These are phyloP conservation scores for Cutaneotrichosporon sp. DNA, from an alignment of 1,284 basidiomycete species.

Conservation along the genomic window DNA sequence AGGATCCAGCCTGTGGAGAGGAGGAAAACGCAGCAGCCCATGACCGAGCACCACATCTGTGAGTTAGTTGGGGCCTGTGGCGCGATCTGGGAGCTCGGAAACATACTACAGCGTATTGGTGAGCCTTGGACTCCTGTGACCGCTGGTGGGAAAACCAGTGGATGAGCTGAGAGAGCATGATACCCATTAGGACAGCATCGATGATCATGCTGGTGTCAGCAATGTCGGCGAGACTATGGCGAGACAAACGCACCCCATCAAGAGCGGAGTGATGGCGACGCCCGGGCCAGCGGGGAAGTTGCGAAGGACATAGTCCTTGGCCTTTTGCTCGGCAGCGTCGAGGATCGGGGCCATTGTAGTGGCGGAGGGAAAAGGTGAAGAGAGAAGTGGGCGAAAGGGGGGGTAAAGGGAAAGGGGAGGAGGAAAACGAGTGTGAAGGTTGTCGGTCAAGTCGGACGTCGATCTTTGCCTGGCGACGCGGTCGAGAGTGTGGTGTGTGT, in stretches of 20 bases:
- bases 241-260: constrained; percentile 19
- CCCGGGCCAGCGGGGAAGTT: constrained; percentile 1
- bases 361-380: constrained; percentile 7
- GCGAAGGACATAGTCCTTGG: constrained; percentile 6
- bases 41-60: constrained; percentile 7
- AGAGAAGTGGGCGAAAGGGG: background rate
- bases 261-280: constrained; percentile 18
- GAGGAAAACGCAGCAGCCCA: constrained; percentile 9
- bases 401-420: background rate
- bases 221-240: too few species aligned
- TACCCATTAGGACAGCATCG: constrained; percentile 19
- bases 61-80: background rate
- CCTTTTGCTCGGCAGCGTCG: background rate
- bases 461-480: background rate
- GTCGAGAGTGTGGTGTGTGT: background rate
- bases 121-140: constrained; percentile 13
- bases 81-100: background rate
- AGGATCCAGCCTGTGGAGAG: constrained; percentile 13
- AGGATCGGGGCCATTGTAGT: background rate
- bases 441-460: background rate
- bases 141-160: constrained; percentile 21
- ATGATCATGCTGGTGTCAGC: constrained; percentile 19
- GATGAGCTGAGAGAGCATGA: constrained; percentile 16
- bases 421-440: background rate
- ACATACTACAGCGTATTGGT: constrained; percentile 19